Percentiles rank a stretch among this genome's conserved stretches.
phyloP scores from a whole-genome alignment of 202 grass and related monocot species.

The Eragrostis tef region DNA sequence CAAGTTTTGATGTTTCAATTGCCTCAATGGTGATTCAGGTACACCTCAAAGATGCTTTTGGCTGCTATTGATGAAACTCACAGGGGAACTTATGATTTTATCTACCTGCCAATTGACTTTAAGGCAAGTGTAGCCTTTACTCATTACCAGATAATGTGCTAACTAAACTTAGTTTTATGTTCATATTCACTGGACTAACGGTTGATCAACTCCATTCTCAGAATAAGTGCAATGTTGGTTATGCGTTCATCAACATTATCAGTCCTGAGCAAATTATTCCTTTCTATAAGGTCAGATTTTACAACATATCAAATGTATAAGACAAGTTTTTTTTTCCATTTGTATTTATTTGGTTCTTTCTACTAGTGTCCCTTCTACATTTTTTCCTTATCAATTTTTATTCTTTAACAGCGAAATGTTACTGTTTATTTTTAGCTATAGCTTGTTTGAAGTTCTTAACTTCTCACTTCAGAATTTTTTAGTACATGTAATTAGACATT shows the following conservation, averaged over 20 bases:
- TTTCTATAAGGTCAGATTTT: constrained; percentile 84
- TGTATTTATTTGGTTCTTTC: background rate
- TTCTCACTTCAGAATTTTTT: constrained; percentile 10
- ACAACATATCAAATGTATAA: constrained; percentile 26
- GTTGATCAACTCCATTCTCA: constrained; percentile 55
- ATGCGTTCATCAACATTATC: constrained; percentile 96
- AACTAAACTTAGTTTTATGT: constrained; percentile 22
- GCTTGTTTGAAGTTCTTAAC: constrained; percentile 3
- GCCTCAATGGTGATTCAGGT: constrained; percentile 58
- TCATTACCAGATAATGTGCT: constrained; percentile 11
- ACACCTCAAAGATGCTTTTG: constrained; percentile 98
- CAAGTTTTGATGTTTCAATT: constrained; percentile 38
- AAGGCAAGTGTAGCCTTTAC: constrained; percentile 58
- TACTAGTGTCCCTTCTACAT: background rate
- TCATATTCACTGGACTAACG: constrained; percentile 31
- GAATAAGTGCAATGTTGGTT: constrained; percentile 97
- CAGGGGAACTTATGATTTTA: constrained; percentile 90
- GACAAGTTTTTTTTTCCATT: background rate
- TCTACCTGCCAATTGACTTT: constrained; percentile 96
- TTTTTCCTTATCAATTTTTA: constrained; percentile 28
- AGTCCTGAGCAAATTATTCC: constrained; percentile 84
- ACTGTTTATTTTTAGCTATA: constrained; percentile 33
- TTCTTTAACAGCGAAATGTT: constrained; percentile 2
- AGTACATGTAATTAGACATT: background rate
- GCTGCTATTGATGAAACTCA: constrained; percentile 94